Evolutionary conservation across 768 basidiomycete species (phyloP).

Genomic region (Pulveroboletus sp.): DNA sequence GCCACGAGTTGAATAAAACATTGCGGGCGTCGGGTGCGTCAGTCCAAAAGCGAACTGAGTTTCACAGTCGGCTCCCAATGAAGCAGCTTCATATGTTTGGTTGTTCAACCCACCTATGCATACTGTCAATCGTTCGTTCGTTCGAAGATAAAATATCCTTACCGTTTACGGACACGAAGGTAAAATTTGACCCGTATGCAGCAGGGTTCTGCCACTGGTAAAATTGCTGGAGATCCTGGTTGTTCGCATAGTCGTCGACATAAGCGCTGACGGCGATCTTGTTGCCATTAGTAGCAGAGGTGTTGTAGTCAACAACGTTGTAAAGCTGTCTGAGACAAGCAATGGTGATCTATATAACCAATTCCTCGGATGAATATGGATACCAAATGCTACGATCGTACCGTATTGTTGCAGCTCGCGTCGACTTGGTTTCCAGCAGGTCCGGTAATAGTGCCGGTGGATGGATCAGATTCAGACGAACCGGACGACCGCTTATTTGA

Average conservation of each 20-base stretch:
- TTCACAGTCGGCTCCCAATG: conserved; percentile 65
- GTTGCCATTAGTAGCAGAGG: conserved; percentile 42
- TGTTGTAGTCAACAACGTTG: conserved; percentile 45
- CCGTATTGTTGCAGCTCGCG: background rate
- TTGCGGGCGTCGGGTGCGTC: conserved; percentile 55
- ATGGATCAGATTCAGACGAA: too few species aligned
- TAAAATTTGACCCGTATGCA: conserved; percentile 50
- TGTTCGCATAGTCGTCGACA: conserved; percentile 51
- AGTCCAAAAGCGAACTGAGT: conserved; percentile 67
- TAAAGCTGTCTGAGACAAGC: conserved; percentile 55
- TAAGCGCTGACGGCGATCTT: conserved; percentile 56
- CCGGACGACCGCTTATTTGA: too few species aligned
- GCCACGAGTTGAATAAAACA: conserved; percentile 63
- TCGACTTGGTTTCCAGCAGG: background rate
- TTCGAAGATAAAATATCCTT: background rate
- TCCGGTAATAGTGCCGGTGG: background rate
- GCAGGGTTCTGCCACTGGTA: conserved; percentile 46
- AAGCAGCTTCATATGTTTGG: conserved; percentile 52
- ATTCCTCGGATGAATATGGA: too few species aligned
- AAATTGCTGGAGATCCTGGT: conserved; percentile 50
- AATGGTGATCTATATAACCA: too few species aligned
- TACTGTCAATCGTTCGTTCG: conserved; percentile 1
- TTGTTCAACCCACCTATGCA: conserved; percentile 56
- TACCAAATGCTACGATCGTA: too few species aligned
- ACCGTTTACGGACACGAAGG: conserved; percentile 57